Base-by-base conservation (phyloP, 345 rosid genomes). In the Toxicodendron radicans region DNA sequence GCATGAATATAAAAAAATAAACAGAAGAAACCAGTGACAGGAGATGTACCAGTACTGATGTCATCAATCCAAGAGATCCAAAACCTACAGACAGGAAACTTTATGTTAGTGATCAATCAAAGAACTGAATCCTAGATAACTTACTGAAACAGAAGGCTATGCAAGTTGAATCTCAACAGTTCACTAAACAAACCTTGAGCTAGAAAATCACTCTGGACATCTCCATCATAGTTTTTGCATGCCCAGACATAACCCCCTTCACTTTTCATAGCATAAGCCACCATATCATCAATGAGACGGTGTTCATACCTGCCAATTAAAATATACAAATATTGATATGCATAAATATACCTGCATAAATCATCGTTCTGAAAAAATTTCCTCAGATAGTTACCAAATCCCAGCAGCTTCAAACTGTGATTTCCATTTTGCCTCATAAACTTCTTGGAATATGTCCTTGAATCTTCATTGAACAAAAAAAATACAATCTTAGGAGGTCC, bases 221-320 rank as follows among this genome's bases (percentile, higher is more conserved):
- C 99, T 76, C 98, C 98, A 85, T 94, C 98, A 80, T 94, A 94
- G 84, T 94, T 94, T 83, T 94, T 94, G 89, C 99, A 95, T 10
- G 99, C 98, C 98, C 99, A 95, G 24, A 95, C 99, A 71, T 93
- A 95, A 70, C 97, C 98, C 75, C 99, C 99, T 66, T 93, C 99
- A 35, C 99, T 95, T 89, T 93, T 95, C 38, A 95, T 79, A 35
- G 96, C 96, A 81, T 93, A 95, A 24, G 99, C 99, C 64, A 95
- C 99, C 99, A 95, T 95, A 83, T 95, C 99, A 82, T 95, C 99
- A 73, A 95, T 95, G 71, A 95, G 94, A 79, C 98, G 99, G 82
- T 95, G 99, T 67, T 95, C 99, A 83, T 95, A 95, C 99, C 99
- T 95, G 73, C 72, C 76, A 77, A 72, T 81, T 75, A 16, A 65